phyloP scores from a whole-genome alignment of 257 asterid species.

The Penstemon davidsonii region DNA sequence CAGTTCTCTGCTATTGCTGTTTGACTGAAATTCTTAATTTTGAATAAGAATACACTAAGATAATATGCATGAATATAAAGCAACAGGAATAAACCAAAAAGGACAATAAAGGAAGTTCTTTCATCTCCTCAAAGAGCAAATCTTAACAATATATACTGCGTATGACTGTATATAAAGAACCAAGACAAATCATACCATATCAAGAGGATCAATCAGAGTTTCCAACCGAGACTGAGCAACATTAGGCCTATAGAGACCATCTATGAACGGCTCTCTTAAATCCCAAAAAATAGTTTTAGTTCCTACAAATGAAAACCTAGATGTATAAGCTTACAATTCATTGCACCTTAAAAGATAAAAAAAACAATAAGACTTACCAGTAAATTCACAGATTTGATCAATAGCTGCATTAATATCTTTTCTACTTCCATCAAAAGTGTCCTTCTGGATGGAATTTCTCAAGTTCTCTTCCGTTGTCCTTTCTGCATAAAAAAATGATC shows the following conservation, averaged over 20 bases:
- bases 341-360: constrained; percentile 13
- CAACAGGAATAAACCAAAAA: background rate
- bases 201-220: constrained; percentile 77
- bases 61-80: background rate
- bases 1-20: background rate
- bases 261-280: constrained; percentile 82
- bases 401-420: constrained; percentile 85
- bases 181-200: constrained; percentile 52
- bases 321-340: constrained; percentile 22
- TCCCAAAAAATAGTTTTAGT: constrained; percentile 91
- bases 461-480: constrained; percentile 40
- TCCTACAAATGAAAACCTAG: constrained; percentile 44
- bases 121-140: background rate
- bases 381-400: constrained; percentile 81
- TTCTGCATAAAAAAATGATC: constrained; percentile 44
- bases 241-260: constrained; percentile 79
- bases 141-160: background rate
- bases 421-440: constrained; percentile 91
- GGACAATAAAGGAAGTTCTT: background rate
- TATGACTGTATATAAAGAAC: background rate
- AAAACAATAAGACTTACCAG: constrained; percentile 48
- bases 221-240: constrained; percentile 83
- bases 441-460: constrained; percentile 58
- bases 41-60: background rate
- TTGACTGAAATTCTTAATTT: background rate